Conservation (phyloP, 176 grass and related monocot genomes). For the Bothriochloa decipiens region DNA sequence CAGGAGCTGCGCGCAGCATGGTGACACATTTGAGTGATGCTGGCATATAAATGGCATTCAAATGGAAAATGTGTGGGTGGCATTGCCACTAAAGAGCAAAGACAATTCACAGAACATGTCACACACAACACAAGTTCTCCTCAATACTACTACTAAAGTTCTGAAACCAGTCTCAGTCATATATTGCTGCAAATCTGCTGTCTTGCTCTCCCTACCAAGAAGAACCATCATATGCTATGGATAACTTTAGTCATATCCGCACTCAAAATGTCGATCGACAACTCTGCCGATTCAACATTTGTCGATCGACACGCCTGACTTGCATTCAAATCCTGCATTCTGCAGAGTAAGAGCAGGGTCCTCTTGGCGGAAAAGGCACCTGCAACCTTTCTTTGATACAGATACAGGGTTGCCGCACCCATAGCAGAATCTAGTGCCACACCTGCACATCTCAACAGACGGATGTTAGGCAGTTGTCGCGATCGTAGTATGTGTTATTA, state of each 20-base stretch:
- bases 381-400: background rate
- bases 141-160: background rate
- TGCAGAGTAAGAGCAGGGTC: background rate
- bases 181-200: background rate
- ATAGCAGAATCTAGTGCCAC: slow-evolving; percentile 40
- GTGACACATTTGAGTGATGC: no score
- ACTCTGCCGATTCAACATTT: background rate
- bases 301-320: background rate
- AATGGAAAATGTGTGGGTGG: background rate
- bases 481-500: background rate
- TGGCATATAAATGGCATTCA: background rate
- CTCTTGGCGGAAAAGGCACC: background rate
- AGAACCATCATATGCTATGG: no score
- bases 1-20: no score
- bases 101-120: background rate
- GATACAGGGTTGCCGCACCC: background rate
- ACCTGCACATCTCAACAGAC: slow-evolving; percentile 22
- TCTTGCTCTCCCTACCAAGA: background rate
- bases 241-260: background rate
- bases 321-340: background rate
- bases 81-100: background rate
- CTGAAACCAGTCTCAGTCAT: background rate
- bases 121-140: background rate
- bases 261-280: no score
- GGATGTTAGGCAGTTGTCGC: background rate